Base-by-base conservation (phyloP, 768 basidiomycete species). In the Russula brevipes region DNA sequence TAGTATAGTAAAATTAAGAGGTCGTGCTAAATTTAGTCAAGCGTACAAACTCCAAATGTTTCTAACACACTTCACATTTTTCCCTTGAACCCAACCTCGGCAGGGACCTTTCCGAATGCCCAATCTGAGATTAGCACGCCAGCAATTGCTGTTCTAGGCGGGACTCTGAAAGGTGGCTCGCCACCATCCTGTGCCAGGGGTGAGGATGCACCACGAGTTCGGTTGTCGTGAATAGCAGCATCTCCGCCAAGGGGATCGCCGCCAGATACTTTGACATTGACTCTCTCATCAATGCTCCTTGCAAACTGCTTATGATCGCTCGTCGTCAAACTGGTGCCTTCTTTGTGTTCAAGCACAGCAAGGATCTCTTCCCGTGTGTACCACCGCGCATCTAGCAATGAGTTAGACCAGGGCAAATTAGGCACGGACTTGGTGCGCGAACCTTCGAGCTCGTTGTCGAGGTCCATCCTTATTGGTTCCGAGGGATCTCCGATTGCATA, bases 361-460 rank as follows among this genome's bases (percentile, higher is more conserved):
- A 81, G 73, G 39, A 98, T 79, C 68, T 93, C 86, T 17, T 82
- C 82, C 4, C 89, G 85, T 11, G 86, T 86, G 75, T 85, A 97
- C 92, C 92, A 99, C 51, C 82, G 82, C 1, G 94, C 94, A 70
- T 98, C 94, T 94, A 70, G 35, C 7, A 54, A 54, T 33, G 54
- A 38, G 33, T 19, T 53, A 33, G 56, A 54, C 51, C 47, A 44
- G 35, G 17, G 30, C 47, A 39, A 9, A 24, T 24, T 24, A 50
- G 46, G 35, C 24, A 58, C 33, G 7, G 36, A 38, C 1, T 60
- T 60, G 36, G 36, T 36, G n/a, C 41, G 8, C 46, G 17, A 64
- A 89, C 94, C 92, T 70, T 87, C 86, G n/a, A 99, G 82, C 76
- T 99, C 96, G 68, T 96, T 96, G 71, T 98, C 96, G 2, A 99